Evolutionary conservation across 2,329 filamentous ascomycete species (phyloP).

Genomic region (Pseudogymnoascus sp.): DNA sequence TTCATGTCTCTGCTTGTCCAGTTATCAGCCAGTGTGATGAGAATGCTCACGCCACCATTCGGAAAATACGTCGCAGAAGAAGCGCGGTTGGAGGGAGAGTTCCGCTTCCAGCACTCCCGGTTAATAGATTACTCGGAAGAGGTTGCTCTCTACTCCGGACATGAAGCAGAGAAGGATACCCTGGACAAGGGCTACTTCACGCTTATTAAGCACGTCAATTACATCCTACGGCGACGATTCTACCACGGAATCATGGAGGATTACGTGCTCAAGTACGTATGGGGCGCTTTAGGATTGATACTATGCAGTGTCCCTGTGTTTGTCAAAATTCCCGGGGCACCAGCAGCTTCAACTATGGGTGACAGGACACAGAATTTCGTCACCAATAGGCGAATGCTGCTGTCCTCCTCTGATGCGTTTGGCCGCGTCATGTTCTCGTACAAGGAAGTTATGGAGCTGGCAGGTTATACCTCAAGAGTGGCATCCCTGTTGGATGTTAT

Average conservation of each 20-base stretch:
- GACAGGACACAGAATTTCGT: conserved; percentile 75
- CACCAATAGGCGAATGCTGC: conserved; percentile 84
- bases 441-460: conserved; percentile 92
- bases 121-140: conserved; percentile 96
- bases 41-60: conserved; percentile 88
- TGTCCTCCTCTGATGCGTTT: conserved; percentile 92
- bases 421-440: conserved; percentile 97
- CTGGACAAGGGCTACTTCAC: conserved; percentile 99
- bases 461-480: conserved; percentile 90
- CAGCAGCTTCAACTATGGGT: conserved; percentile 54
- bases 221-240: conserved; percentile 81
- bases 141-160: conserved; percentile 83
- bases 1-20: conserved; percentile 94
- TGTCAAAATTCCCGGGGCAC: conserved; percentile 74
- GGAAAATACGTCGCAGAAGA: conserved; percentile 97
- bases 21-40: conserved; percentile 83
- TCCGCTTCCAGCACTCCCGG: conserved; percentile 88
- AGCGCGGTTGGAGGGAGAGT: conserved; percentile 88
- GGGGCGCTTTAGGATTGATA: conserved; percentile 85
- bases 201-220: conserved; percentile 95
- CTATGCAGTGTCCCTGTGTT: conserved; percentile 95
- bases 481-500: conserved; percentile 87
- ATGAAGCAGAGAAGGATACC: conserved; percentile 91
- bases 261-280: conserved; percentile 99
- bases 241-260: conserved; percentile 99